A percentile compares a stretch with the other conserved stretches of the same genome.
phyloP scores from a whole-genome alignment of 345 rosid genomes.

The Chamaenerion angustifolium region DNA sequence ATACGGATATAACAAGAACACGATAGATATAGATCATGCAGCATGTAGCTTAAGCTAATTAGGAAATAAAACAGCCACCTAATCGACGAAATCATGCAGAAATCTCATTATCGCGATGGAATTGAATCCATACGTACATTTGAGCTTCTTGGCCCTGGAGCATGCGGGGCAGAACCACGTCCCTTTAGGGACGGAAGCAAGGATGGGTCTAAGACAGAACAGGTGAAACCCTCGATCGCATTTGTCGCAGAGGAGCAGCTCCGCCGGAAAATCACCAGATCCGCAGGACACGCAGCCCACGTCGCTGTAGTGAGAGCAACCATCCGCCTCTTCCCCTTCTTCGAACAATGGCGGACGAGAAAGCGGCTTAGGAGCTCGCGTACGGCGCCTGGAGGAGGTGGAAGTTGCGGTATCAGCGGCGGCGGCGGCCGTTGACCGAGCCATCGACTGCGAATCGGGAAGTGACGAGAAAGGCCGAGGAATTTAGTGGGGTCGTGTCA shows the following conservation, averaged over 20 bases:
- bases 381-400: constrained; percentile 23
- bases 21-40: no score
- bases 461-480: background rate
- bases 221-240: constrained; percentile 78
- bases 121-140: constrained; percentile 29
- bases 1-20: no score
- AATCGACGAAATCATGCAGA: no score
- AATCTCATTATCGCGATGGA: background rate
- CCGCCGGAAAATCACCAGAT: constrained; percentile 42
- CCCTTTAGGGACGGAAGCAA: constrained; percentile 73
- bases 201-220: constrained; percentile 78
- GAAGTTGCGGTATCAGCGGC: background rate
- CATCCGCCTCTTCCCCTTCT: background rate
- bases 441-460: background rate
- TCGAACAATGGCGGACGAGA: constrained; percentile 3
- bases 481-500: background rate
- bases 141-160: constrained; percentile 35
- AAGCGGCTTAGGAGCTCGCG: constrained; percentile 33
- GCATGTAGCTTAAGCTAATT: no score
- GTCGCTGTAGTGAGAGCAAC: constrained; percentile 18
- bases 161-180: constrained; percentile 74
- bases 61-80: no score
- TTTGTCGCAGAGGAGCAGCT: constrained; percentile 77
- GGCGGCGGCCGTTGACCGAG: constrained; percentile 4
- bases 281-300: constrained; percentile 54